These are phyloP conservation scores for Auricularia sp. DNA, from an alignment of 768 basidiomycete species.

Conservation along the genomic window DNA sequence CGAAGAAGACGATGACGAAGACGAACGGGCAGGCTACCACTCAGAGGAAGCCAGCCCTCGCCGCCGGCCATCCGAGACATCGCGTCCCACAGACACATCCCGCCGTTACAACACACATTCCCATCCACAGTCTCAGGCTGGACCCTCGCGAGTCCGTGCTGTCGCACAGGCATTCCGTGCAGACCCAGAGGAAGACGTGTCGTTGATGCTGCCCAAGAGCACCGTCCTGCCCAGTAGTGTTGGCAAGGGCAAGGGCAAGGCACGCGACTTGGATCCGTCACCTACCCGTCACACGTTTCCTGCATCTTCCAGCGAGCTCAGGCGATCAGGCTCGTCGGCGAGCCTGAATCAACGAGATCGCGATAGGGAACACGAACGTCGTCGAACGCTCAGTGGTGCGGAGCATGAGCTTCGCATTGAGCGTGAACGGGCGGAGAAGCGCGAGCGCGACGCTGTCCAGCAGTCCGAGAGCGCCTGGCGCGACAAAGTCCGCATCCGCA, in stretches of 20 bases:
- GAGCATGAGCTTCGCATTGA: constrained; percentile 24
- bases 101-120: constrained; percentile 11
- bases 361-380: not conserved
- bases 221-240: constrained; percentile 22
- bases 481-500: constrained; percentile 4
- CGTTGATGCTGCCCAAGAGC: constrained; percentile 40
- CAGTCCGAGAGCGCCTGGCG: constrained; percentile 25
- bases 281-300: not conserved
- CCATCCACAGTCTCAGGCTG: constrained; percentile 23
- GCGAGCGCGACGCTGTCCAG: constrained; percentile 43
- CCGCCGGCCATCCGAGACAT: not conserved
- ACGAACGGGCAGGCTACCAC: not conserved
- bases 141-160: constrained; percentile 34
- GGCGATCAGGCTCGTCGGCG: not conserved
- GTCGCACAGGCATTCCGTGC: constrained; percentile 38
- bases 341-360: not conserved
- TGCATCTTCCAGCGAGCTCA: not conserved
- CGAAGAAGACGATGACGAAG: not conserved
- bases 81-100: not conserved
- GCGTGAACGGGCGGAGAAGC: constrained; percentile 39
- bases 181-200: constrained; percentile 39
- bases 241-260: constrained; percentile 21
- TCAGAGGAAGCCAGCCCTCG: not conserved
- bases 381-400: not conserved
- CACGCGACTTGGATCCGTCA: not conserved